phyloP scores from a whole-genome alignment of 2,329 filamentous ascomycete species.

The Diplodia seriata region DNA sequence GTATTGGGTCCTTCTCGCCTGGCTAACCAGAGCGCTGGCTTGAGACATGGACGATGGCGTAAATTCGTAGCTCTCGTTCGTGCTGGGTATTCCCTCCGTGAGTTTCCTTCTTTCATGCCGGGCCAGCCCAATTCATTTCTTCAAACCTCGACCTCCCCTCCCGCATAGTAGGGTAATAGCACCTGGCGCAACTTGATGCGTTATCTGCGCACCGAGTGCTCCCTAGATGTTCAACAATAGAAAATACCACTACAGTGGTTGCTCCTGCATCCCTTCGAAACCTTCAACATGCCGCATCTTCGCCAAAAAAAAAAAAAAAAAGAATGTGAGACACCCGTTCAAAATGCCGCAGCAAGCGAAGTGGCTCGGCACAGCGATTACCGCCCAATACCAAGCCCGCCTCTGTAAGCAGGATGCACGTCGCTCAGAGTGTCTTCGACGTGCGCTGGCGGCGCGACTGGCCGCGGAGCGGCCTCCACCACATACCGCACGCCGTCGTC shows the following conservation, averaged over 20 bases:
- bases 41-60: background rate
- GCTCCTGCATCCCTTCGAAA: background rate
- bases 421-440: constrained; percentile 3
- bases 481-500: constrained; percentile 78
- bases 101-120: background rate
- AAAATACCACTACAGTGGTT: background rate
- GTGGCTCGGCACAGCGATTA: background rate
- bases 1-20: constrained; percentile 12
- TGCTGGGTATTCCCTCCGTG: constrained; percentile 21
- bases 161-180: background rate
- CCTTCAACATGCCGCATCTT: background rate
- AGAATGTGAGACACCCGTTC: background rate
- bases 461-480: constrained; percentile 62
- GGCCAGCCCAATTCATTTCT: too few relatives aligned
- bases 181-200: constrained; percentile 9
- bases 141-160: background rate
- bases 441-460: background rate
- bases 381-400: constrained; percentile 18
- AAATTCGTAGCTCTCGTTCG: constrained; percentile 11
- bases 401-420: constrained; percentile 24
- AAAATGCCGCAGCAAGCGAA: background rate
- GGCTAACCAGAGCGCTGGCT: constrained; percentile 18
- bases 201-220: constrained; percentile 17
- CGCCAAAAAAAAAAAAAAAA: background rate
- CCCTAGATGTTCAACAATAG: constrained; percentile 12